These are phyloP conservation scores for Orbilia oligospora DNA, from an alignment of 2,329 filamentous ascomycete species.

Conservation along the genomic window DNA sequence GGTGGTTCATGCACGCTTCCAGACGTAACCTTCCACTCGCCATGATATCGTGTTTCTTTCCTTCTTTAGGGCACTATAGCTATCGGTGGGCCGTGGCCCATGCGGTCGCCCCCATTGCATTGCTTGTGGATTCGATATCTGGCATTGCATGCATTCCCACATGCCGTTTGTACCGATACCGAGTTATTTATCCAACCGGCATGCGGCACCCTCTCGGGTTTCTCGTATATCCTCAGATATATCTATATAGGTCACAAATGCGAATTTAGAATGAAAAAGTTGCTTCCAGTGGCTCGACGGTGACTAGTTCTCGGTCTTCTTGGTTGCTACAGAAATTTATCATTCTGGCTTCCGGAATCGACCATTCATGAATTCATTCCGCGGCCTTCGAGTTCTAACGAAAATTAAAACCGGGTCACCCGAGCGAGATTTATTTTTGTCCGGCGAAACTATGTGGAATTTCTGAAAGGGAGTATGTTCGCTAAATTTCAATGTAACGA, in stretches of 20 bases:
- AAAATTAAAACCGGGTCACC: slow-evolving; percentile 8
- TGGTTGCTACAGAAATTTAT: not conserved
- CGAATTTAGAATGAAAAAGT: slow-evolving; percentile 19
- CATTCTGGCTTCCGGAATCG: slow-evolving; percentile 26
- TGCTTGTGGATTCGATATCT: slow-evolving; percentile 1
- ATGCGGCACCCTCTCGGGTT: not conserved
- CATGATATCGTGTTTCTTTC: slow-evolving; percentile 50
- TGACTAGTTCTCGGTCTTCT: not conserved
- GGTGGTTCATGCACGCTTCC: slow-evolving; percentile 38
- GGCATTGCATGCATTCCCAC: slow-evolving; percentile 20
- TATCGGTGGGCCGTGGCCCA: slow-evolving; percentile 2
- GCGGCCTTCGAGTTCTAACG: slow-evolving; percentile 5
- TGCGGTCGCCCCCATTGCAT: slow-evolving; percentile 14
- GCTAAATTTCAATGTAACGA: slow-evolving; percentile 26
- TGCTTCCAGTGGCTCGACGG: slow-evolving; percentile 17
- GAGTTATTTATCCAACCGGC: slow-evolving; percentile 16
- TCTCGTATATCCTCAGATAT: not conserved
- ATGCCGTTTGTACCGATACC: slow-evolving; percentile 19
- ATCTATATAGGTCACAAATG: not conserved
- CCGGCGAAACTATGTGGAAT: slow-evolving; percentile 8
- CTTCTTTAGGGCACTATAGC: slow-evolving; percentile 8
- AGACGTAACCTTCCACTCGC: slow-evolving; percentile 53
- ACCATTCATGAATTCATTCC: slow-evolving; percentile 16
- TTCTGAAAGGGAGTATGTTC: slow-evolving; percentile 15
- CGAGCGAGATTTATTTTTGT: slow-evolving; percentile 25